Evolutionary conservation across 2,329 filamentous ascomycete species (phyloP).

Genomic region (Cladosporium sp.): DNA sequence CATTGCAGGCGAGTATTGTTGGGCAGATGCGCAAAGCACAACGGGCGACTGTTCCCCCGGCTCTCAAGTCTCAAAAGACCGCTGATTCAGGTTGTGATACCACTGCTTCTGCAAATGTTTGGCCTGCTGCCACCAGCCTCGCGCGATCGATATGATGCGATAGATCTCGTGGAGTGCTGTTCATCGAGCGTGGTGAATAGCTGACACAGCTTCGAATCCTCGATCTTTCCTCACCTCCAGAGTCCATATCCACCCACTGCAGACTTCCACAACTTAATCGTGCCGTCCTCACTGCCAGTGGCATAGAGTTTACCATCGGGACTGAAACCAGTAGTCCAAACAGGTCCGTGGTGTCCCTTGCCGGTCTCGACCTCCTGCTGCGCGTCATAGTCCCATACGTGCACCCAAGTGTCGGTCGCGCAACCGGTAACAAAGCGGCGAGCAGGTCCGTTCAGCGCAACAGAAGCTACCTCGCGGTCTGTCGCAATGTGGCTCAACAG

Average conservation of each 20-base stretch:
- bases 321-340: conserved; percentile 93
- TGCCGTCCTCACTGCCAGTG: conserved; percentile 94
- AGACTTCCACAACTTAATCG: conserved; percentile 84
- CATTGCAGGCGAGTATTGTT: too few species aligned
- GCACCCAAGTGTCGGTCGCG: conserved; percentile 92
- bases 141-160: too few species aligned
- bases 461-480: conserved; percentile 82
- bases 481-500: conserved; percentile 76
- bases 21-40: too few species aligned
- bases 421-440: conserved; percentile 86
- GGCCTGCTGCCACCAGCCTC: too few species aligned
- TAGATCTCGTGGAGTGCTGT: too few species aligned
- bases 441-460: conserved; percentile 76
- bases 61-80: too few species aligned
- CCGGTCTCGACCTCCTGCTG: conserved; percentile 83
- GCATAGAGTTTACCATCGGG: conserved; percentile 95
- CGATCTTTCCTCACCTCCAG: conserved; percentile 48
- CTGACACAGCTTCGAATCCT: too few species aligned
- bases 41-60: too few species aligned
- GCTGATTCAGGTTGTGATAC: too few species aligned
- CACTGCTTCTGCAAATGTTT: too few species aligned
- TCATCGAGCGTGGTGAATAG: too few species aligned
- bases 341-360: conserved; percentile 94
- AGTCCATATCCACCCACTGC: conserved; percentile 61
- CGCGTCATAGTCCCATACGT: conserved; percentile 84